Conservation (phyloP, 371 early-diverging fungal species). For the Pancytospora philotis region DNA sequence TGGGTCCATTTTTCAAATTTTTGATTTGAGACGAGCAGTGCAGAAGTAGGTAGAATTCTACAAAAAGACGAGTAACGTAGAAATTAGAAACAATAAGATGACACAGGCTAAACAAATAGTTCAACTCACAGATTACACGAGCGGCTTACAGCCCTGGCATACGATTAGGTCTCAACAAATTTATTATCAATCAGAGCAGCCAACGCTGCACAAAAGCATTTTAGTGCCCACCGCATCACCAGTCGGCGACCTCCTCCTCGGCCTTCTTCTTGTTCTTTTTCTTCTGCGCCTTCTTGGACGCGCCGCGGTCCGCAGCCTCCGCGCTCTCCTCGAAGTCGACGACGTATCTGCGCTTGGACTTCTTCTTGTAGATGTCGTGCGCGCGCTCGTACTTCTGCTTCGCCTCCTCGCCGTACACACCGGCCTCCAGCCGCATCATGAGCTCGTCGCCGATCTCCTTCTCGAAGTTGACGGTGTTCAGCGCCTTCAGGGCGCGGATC, state of each 20-base stretch:
- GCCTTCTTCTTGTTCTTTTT: background rate
- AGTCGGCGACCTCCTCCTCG: background rate
- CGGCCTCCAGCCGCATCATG: conserved; percentile 77
- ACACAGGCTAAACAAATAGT: no score
- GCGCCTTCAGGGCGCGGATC: conserved; percentile 76
- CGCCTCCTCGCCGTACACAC: conserved; percentile 67
- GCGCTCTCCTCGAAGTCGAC: conserved; percentile 53
- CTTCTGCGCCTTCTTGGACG: conserved; percentile 24
- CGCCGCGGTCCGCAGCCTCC: conserved; percentile 7
- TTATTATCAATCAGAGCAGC: no score
- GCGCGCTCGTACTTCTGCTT: conserved; percentile 64
- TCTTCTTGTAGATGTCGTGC: conserved; percentile 40
- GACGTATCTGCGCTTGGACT: conserved; percentile 58
- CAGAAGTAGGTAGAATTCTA: no score
- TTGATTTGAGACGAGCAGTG: no score
- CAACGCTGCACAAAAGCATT: no score
- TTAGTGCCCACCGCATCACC: no score
- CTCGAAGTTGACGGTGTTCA: conserved; percentile 80
- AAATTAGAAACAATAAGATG: no score
- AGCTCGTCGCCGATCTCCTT: conserved; percentile 89
- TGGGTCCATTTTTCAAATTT: no score
- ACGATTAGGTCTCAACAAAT: no score
- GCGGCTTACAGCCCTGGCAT: no score
- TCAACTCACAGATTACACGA: no score
- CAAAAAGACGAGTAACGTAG: no score